Conservation (phyloP, 202 grass and related monocot genomes). For the Saccharum hybrid region DNA sequence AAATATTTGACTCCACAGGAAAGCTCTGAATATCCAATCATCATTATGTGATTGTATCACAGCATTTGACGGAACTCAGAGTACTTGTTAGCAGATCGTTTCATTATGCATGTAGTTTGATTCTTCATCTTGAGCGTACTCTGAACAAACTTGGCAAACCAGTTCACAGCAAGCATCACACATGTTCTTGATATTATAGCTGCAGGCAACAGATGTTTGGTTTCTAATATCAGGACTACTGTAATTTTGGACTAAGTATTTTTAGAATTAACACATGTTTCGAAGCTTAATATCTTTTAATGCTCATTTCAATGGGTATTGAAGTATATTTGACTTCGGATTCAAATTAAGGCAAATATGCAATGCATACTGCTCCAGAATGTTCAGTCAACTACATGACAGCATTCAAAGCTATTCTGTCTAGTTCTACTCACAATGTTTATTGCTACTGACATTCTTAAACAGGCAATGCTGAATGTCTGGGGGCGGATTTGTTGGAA, state of each 20-base stretch:
- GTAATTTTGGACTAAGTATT: background rate
- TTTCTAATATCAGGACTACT: background rate
- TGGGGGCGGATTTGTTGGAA: constrained; percentile 87
- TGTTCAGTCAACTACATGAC: background rate
- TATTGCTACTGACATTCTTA: constrained; percentile 5
- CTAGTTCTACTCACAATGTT: constrained; percentile 28
- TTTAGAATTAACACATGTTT: background rate
- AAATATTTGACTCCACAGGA: background rate
- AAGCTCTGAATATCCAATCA: background rate
- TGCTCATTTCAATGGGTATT: background rate
- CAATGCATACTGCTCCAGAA: background rate
- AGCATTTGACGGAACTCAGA: background rate
- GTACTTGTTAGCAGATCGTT: background rate
- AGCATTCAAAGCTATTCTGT: background rate
- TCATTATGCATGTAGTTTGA: background rate
- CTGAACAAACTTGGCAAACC: background rate
- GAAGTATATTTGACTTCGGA: background rate
- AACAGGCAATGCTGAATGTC: constrained; percentile 83
- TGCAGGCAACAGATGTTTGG: background rate
- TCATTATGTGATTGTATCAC: background rate
- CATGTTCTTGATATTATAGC: background rate
- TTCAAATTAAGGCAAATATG: background rate
- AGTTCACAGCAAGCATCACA: background rate
- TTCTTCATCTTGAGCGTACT: background rate
- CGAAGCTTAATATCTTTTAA: background rate